Base-by-base conservation (phyloP, 148 eudicot genomes). In the Nepenthes mirabilis region DNA sequence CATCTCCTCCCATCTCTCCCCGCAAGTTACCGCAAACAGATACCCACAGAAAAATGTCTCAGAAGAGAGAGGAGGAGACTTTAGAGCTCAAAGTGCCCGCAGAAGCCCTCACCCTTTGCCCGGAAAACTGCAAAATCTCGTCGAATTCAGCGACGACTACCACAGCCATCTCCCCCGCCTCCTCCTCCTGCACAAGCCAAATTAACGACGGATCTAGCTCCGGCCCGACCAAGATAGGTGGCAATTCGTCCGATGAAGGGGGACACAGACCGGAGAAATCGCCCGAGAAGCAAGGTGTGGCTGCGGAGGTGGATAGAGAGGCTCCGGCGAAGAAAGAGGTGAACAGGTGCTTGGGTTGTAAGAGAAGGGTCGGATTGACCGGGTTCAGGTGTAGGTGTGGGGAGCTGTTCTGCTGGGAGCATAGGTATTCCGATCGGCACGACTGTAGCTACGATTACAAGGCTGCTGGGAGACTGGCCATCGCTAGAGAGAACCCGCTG, bases 381-480 rank as follows among this genome's bases (percentile, higher is more conserved):
- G 89, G 86, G 34, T 86, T 86, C 43, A 58, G 84, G 36, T 86
- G 94, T 56, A 69, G 86, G 12, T 86, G 93, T 43, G 93, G 94
- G 1, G 81, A 86, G 14, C 66, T 86, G 74, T 86, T 83, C 62
- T 86, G 94, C 6, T 69, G 80, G 32, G 79, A 74, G 63, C 94
- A 86, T 37, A 60, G 88, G 70, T 86, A 86, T 67, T 80, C 93
- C 35, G 93, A 85, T 72, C 88, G 88, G 2, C 48, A 45, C 48
- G 85, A 80, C 34, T 82, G 87, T 55, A 77, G 82, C 62, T 85
- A 61, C 62, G 91, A 86, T 63, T 86, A 86, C 66, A 83, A 86
- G 60, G 68, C 88, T 1, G 88, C 86, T 2, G 93, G 80, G 0
- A 58, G 93, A 37, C 86, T 75, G 43, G 82, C 93, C 33, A 86